Evolutionary conservation across 805 yeast genomes (phyloP), one percentile per base, ranked within the genome.

Genomic region (Wickerhamomyces silvicola): DNA sequence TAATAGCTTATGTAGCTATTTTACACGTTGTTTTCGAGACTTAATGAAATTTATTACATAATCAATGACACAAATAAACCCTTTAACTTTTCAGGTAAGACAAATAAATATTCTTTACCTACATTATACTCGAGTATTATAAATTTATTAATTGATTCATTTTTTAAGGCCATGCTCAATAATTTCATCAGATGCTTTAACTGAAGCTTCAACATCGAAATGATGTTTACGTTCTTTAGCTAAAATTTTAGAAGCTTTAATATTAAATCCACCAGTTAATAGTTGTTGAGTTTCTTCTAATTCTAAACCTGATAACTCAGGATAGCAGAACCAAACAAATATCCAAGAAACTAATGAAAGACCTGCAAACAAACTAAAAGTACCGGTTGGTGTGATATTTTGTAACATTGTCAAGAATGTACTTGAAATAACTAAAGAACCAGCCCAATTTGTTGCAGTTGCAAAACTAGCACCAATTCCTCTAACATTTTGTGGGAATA

Each of bases 401-500:
- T 84, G 75, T 63, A 92, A 70, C 97, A 90, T 87, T 18, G 97
- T 90, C 57, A 92, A 70, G 62, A 88, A 90, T 0, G 96, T 83
- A 3, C 95, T 74, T 2, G 97, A 84, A 54, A 92, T 85, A 25
- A 84, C 81, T 47, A 90, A 65, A 16, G 95, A 86, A 31, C 97
- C 97, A 6, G 86, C 75, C 98, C 98, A 90, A 64, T 90, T 90
- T 27, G 88, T 78, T 11, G 92, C 90, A 10, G 97, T 85, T 2
- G 96, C 87, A 50, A 75, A 80, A 37, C 95, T 84, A 8, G 87
- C 78, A 39, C 97, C 97, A 28, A 86, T 70, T 37, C 95, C 94
- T 56, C 98, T 77, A 21, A 90, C 96, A 40, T 78, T 74, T 68
- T 88, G 95, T 22, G 97, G 92, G 64, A 92, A 87, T 52, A 90